Evolutionary conservation across 495 filamentous ascomycete species (phyloP).

Genomic region (Friedmanniomyces simplex): DNA sequence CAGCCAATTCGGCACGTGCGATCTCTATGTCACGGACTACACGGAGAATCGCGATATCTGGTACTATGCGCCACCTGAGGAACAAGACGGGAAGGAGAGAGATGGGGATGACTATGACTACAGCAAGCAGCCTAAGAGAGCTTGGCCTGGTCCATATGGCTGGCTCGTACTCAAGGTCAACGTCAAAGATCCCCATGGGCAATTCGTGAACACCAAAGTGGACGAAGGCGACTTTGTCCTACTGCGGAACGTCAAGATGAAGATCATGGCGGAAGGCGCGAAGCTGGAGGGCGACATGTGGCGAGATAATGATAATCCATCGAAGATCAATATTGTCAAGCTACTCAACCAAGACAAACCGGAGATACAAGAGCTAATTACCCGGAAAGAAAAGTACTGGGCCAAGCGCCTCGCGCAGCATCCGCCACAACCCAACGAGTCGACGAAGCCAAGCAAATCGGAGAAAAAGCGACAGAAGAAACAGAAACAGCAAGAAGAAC

Average conservation of each 20-base stretch:
- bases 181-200: slow-evolving; percentile 59
- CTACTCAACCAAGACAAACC: slow-evolving; percentile 35
- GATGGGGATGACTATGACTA: slow-evolving; percentile 45
- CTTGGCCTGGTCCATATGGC: slow-evolving; percentile 71
- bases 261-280: slow-evolving; percentile 33
- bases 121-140: slow-evolving; percentile 24
- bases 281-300: slow-evolving; percentile 65
- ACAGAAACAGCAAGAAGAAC: slow-evolving; percentile 29
- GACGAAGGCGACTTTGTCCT: slow-evolving; percentile 48
- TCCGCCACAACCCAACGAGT: slow-evolving; percentile 34
- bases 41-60: slow-evolving; percentile 56
- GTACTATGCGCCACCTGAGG: slow-evolving; percentile 41
- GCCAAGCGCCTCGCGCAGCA: slow-evolving; percentile 1
- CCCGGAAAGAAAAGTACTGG: slow-evolving; percentile 53
- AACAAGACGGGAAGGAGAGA: slow-evolving; percentile 24
- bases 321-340: slow-evolving; percentile 43
- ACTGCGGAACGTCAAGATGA: slow-evolving; percentile 65
- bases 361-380: slow-evolving; percentile 48
- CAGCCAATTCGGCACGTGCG: slow-evolving; percentile 37
- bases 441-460: slow-evolving; percentile 26
- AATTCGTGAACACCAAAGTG: slow-evolving; percentile 44
- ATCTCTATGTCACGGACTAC: slow-evolving; percentile 80
- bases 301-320: slow-evolving; percentile 43
- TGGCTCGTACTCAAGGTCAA: slow-evolving; percentile 62
- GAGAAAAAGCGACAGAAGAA: slow-evolving; percentile 33